Base-by-base conservation (phyloP, 768 basidiomycete genomes). In the Crepidotus variabilis region DNA sequence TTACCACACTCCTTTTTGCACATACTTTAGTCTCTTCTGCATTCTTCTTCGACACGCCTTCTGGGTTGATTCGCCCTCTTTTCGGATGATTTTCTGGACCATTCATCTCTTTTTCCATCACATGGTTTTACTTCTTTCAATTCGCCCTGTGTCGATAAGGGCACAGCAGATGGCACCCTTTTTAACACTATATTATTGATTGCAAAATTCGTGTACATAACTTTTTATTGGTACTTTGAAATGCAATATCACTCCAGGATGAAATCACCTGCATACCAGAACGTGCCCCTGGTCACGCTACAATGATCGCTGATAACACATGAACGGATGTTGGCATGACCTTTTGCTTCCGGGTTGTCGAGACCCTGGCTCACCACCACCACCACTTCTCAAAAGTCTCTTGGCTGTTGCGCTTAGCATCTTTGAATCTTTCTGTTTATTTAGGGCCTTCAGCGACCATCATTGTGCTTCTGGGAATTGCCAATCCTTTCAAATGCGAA, bases 151-250 rank as follows among this genome's bases (percentile, higher is more conserved):
- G 39, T 20, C 18, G 14, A 36, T 8, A 16, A 14, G 39, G 18
- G 39, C 39, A 43, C 39, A 20, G 39, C 39, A 16, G 28, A 43
- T 43, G 39, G 39, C 39, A 43, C 39, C 28, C 39, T 43, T 43
- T 43, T 43, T 43, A 43, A 43, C 39, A 20, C 28, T 43, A 43
- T 11, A 43, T 43, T 43, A 43, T 43, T 43, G 14, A 14, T 16
- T 43, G 18, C 39, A 43, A 43, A 28, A 43, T 33, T 20, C n/a
- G 52, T 34, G 55, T 52, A n/a, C 18, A 45, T 39, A 50, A 35
- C 32, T 23, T 21, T 23, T 20, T 35, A 36, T 11, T 52, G 52
- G 45, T 57, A 59, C 21, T 24, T 51, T 54, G 14, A 45, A 50
- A 52, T 52, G 21, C 23, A 49, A 22, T 49, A 18, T 49, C 21